These are phyloP conservation scores for Gigaspora rosea DNA, from an alignment of 192 early-diverging fungal genomes.

Conservation along the genomic window DNA sequence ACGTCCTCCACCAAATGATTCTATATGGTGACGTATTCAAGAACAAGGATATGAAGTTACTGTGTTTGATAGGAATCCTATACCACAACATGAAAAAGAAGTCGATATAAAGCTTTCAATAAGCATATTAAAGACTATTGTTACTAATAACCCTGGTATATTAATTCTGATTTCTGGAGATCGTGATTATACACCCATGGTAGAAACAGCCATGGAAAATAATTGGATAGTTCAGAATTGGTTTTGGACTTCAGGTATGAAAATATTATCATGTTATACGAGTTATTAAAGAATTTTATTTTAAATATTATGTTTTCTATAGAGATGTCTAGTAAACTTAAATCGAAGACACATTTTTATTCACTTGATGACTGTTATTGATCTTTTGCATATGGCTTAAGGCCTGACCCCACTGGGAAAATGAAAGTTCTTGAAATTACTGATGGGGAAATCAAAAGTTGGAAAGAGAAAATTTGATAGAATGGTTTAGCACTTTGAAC, in stretches of 20 bases:
- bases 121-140: not conserved
- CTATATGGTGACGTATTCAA: not conserved
- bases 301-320: conserved; percentile 3
- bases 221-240: not conserved
- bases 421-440: conserved; percentile 15
- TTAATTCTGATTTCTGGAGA: conserved; percentile 10
- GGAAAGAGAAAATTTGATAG: not conserved
- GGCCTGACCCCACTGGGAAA: not conserved
- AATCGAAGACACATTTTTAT: not conserved
- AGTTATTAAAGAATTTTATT: not conserved
- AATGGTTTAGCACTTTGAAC: conserved; percentile 15
- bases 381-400: not conserved
- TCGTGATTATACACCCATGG: not conserved
- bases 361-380: conserved; percentile 8
- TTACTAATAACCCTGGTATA: not conserved
- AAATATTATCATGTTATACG: conserved; percentile 12
- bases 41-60: conserved; percentile 2
- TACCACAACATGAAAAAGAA: not conserved
- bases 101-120: not conserved
- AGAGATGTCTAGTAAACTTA: conserved; percentile 7
- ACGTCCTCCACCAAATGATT: conserved; percentile 1
- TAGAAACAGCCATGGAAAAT: not conserved
- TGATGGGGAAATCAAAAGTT: not conserved
- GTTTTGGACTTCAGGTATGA: conserved; percentile 3
- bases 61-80: not conserved